Conservation (phyloP, 495 filamentous ascomycete species). For the Podospora anserina region DNA sequence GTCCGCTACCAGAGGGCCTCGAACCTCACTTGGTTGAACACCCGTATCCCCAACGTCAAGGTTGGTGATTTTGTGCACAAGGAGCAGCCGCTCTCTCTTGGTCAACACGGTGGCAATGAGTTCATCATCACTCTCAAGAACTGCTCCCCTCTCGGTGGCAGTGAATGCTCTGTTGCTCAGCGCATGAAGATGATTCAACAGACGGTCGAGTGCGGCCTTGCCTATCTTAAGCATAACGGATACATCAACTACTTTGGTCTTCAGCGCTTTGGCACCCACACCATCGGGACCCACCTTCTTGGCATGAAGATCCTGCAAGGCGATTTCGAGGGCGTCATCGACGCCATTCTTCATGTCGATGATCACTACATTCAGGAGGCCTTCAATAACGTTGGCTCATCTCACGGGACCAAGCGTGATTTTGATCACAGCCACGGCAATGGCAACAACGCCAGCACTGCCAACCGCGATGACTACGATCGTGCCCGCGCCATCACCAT, state of each 20-base stretch:
- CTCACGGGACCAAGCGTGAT: not conserved
- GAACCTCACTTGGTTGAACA: conserved; percentile 61
- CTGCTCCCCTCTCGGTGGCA: conserved; percentile 60
- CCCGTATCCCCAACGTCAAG: conserved; percentile 56
- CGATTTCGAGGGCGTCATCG: conserved; percentile 74
- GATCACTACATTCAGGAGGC: conserved; percentile 27
- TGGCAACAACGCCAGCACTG: conserved; percentile 7
- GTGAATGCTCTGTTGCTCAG: conserved; percentile 36
- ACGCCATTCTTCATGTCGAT: conserved; percentile 63
- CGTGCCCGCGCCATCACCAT: conserved; percentile 72
- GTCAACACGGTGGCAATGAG: conserved; percentile 82
- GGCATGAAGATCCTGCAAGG: conserved; percentile 79
- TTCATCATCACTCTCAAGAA: conserved; percentile 88
- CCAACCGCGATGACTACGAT: conserved; percentile 61
- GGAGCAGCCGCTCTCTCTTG: conserved; percentile 67
- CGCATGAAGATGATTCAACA: conserved; percentile 36
- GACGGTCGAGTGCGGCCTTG: conserved; percentile 41
- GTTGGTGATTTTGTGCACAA: conserved; percentile 78
- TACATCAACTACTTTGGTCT: conserved; percentile 97
- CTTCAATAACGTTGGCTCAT: conserved; percentile 9
- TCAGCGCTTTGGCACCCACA: conserved; percentile 87
- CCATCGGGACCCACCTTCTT: conserved; percentile 73
- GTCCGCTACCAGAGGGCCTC: conserved; percentile 62
- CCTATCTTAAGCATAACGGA: conserved; percentile 61
- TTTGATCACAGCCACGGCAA: conserved; percentile 5